Conservation (phyloP, 2,329 filamentous ascomycete genomes). For the Canariomyces notabilis region DNA sequence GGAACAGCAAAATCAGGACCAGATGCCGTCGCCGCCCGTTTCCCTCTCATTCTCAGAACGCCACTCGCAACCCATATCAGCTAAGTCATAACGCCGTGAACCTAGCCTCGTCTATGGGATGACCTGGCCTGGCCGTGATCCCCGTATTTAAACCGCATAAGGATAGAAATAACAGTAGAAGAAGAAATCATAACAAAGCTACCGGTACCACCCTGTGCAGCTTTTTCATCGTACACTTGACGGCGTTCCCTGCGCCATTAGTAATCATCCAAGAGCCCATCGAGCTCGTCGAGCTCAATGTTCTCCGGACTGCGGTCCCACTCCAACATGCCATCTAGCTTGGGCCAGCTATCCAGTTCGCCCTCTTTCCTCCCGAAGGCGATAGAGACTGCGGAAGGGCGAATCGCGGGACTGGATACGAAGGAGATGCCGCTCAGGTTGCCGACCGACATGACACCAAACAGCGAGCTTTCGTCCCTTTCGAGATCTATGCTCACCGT, state of each 20-base stretch:
- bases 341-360: slow-evolving; percentile 41
- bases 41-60: slow-evolving; percentile 15
- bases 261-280: slow-evolving; percentile 75
- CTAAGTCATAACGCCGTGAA: slow-evolving; percentile 22
- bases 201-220: slow-evolving; percentile 16
- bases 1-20: slow-evolving; percentile 20
- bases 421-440: slow-evolving; percentile 30
- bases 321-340: slow-evolving; percentile 43
- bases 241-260: slow-evolving; percentile 35
- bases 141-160: slow-evolving; percentile 2
- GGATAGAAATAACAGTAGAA: background rate
- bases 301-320: slow-evolving; percentile 76
- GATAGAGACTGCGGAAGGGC: slow-evolving; percentile 39
- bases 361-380: slow-evolving; percentile 37
- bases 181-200: slow-evolving; percentile 10
- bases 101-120: slow-evolving; percentile 26
- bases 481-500: slow-evolving; percentile 33
- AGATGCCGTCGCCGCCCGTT: slow-evolving; percentile 26
- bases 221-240: slow-evolving; percentile 16
- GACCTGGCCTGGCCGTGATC: slow-evolving; percentile 15
- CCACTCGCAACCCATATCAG: slow-evolving; percentile 24
- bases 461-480: slow-evolving; percentile 48
- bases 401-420: slow-evolving; percentile 53
- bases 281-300: slow-evolving; percentile 88
- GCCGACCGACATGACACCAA: slow-evolving; percentile 35